Conservation (phyloP, 192 early-diverging fungal genomes). For the Allomyces macrogynus region DNA sequence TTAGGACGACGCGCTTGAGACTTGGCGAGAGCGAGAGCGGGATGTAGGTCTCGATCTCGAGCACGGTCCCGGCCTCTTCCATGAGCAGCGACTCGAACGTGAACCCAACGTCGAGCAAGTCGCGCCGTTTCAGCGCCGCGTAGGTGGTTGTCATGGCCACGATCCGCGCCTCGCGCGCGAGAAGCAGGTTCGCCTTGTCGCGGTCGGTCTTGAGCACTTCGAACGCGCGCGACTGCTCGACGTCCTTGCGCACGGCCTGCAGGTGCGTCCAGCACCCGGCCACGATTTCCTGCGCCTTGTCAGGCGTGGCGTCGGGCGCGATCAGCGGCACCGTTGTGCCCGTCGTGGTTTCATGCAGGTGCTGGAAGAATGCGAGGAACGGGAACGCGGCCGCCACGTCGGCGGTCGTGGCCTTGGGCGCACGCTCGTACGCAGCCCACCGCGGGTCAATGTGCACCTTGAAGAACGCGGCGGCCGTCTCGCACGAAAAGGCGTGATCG, state of each 20-base stretch:
- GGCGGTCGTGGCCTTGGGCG: slow-evolving; percentile 7
- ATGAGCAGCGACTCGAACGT: slow-evolving; percentile 91
- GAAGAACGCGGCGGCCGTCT: slow-evolving; percentile 80
- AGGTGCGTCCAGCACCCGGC: slow-evolving; percentile 69
- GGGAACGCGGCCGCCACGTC: slow-evolving; percentile 37
- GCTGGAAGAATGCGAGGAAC: slow-evolving; percentile 55
- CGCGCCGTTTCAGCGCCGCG: slow-evolving; percentile 71
- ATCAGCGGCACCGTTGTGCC: slow-evolving; percentile 30
- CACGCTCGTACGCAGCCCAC: slow-evolving; percentile 49
- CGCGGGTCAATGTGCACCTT: slow-evolving; percentile 45
- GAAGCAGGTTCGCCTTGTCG: slow-evolving; percentile 74
- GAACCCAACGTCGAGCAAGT: slow-evolving; percentile 74
- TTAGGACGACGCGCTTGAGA: slow-evolving; percentile 75
- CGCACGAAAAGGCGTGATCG: slow-evolving; percentile 79
- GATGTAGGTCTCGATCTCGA: slow-evolving; percentile 89
- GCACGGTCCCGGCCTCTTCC: slow-evolving; percentile 90
- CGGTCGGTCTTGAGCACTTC: slow-evolving; percentile 60
- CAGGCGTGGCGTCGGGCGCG: slow-evolving; percentile 19
- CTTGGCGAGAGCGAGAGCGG: slow-evolving; percentile 53
- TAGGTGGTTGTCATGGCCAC: slow-evolving; percentile 97
- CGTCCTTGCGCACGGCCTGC: slow-evolving; percentile 56
- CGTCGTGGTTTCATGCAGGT: slow-evolving; percentile 23
- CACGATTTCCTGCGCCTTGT: slow-evolving; percentile 35
- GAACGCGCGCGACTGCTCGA: slow-evolving; percentile 82
- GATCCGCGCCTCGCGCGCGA: slow-evolving; percentile 88